Conservation (phyloP, 2,329 filamentous ascomycete genomes). For the Aspergillus proliferans region DNA sequence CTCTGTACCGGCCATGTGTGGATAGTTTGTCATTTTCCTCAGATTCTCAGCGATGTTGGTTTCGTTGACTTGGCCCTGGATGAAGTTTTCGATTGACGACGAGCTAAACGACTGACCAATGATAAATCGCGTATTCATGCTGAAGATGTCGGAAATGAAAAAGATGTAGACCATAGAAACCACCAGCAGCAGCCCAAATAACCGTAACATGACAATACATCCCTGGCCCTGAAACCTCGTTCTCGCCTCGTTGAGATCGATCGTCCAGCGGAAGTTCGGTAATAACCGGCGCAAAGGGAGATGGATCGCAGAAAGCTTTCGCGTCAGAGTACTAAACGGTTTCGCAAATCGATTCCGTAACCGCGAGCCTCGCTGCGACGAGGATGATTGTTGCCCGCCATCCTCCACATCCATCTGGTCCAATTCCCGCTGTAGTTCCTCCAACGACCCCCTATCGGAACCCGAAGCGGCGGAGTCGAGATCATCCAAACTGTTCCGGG, state of each 20-base stretch:
- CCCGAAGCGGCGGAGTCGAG: slow-evolving; percentile 50
- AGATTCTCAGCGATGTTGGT: slow-evolving; percentile 66
- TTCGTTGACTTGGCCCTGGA: slow-evolving; percentile 67
- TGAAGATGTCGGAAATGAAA: slow-evolving; percentile 79
- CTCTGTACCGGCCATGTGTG: slow-evolving; percentile 90
- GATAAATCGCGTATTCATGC: slow-evolving; percentile 57
- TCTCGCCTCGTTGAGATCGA: slow-evolving; percentile 31
- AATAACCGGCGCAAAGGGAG: slow-evolving; percentile 45
- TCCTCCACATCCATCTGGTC: slow-evolving; percentile 85
- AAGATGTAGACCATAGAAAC: slow-evolving; percentile 74
- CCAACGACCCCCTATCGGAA: slow-evolving; percentile 50
- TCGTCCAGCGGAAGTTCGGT: slow-evolving; percentile 34
- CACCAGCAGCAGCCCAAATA: slow-evolving; percentile 70
- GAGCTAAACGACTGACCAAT: slow-evolving; percentile 71
- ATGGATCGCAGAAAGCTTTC: slow-evolving; percentile 52
- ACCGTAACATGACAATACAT: slow-evolving; percentile 64
- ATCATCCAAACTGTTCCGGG: slow-evolving; percentile 56
- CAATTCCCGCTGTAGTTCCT: slow-evolving; percentile 70
- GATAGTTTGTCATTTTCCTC: slow-evolving; percentile 71
- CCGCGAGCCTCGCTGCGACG: slow-evolving; percentile 28
- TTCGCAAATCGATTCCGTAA: slow-evolving; percentile 50
- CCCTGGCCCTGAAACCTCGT: slow-evolving; percentile 42
- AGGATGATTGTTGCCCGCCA: slow-evolving; percentile 33
- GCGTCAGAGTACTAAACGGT: slow-evolving; percentile 50
- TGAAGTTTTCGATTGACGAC: slow-evolving; percentile 69